These are phyloP conservation scores for Nepenthes mirabilis DNA, from an alignment of 148 eudicot genomes.

Conservation along the genomic window DNA sequence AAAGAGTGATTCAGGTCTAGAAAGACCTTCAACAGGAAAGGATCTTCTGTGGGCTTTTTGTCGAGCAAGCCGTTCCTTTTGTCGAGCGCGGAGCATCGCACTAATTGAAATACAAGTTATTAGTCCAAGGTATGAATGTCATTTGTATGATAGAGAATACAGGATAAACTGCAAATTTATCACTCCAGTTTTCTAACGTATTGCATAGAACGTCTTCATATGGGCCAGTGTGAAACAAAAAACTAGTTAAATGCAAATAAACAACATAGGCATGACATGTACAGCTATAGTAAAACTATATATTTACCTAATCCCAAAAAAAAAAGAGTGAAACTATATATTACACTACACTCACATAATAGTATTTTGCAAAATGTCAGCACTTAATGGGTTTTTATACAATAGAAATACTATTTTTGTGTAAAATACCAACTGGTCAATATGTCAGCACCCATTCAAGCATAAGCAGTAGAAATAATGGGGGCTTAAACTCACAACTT, in stretches of 20 bases:
- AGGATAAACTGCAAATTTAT: neutral
- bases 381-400: too few species aligned
- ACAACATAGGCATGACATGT: too few species aligned
- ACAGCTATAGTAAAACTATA: too few species aligned
- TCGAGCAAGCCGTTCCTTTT: constrained; percentile 65
- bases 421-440: too few species aligned
- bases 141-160: neutral
- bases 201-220: neutral
- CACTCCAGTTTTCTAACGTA: neutral
- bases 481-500: constrained; percentile 59
- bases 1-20: constrained; percentile 17
- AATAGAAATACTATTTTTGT: too few species aligned
- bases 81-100: constrained; percentile 79
- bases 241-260: too few species aligned
- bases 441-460: neutral
- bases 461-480: neutral
- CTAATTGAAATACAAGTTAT: constrained; percentile 24
- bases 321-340: too few species aligned
- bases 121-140: neutral
- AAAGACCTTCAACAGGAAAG: constrained; percentile 14
- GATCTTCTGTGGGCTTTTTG: constrained; percentile 28
- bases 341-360: too few species aligned
- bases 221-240: too few species aligned
- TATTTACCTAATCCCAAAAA: too few species aligned
- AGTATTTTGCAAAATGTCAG: too few species aligned